Percentiles rank a stretch among this genome's conserved stretches.
These are phyloP conservation scores for Ajuga reptans DNA, from an alignment of 305 asterid species.

Conservation along the genomic window DNA sequence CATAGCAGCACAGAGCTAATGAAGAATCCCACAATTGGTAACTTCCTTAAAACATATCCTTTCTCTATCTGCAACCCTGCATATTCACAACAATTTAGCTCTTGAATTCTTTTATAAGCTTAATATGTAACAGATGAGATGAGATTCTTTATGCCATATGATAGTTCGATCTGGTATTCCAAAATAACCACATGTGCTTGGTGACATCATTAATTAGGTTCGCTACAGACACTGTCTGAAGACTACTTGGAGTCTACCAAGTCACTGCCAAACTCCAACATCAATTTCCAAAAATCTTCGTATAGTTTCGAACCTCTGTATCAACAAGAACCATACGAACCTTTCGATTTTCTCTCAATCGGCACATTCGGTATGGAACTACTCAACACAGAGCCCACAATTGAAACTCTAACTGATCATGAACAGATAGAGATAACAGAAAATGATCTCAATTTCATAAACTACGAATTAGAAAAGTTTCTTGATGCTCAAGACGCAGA, in stretches of 20 bases:
- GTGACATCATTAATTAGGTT: too few relatives aligned
- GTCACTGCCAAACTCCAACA: conserved; percentile 22
- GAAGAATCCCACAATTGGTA: conserved; percentile 40
- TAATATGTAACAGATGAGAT: too few relatives aligned
- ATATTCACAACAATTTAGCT: too few relatives aligned
- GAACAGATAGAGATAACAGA: conserved; percentile 37
- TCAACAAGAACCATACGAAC: conserved; percentile 28
- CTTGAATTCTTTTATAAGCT: background rate
- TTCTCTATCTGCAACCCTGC: too few relatives aligned
- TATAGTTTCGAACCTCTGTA: conserved; percentile 21
- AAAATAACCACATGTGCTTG: too few relatives aligned
- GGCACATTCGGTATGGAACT: conserved; percentile 53
- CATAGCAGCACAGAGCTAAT: conserved; percentile 30
- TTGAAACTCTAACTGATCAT: conserved; percentile 2
- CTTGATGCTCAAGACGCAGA: conserved; percentile 43
- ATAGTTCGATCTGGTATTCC: too few relatives aligned
- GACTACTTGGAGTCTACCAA: conserved; percentile 33
- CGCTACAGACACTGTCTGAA: conserved; percentile 20
- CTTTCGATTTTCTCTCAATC: conserved; percentile 58
- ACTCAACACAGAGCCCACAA: conserved; percentile 37
- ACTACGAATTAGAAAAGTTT: conserved; percentile 48
- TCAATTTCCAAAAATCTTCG: conserved; percentile 17
- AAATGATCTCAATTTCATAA: conserved; percentile 40
- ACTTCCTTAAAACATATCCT: too few relatives aligned
- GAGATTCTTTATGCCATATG: too few relatives aligned